phyloP scores from a whole-genome alignment of 768 basidiomycete genomes.

The Phaeotremella fagi region DNA sequence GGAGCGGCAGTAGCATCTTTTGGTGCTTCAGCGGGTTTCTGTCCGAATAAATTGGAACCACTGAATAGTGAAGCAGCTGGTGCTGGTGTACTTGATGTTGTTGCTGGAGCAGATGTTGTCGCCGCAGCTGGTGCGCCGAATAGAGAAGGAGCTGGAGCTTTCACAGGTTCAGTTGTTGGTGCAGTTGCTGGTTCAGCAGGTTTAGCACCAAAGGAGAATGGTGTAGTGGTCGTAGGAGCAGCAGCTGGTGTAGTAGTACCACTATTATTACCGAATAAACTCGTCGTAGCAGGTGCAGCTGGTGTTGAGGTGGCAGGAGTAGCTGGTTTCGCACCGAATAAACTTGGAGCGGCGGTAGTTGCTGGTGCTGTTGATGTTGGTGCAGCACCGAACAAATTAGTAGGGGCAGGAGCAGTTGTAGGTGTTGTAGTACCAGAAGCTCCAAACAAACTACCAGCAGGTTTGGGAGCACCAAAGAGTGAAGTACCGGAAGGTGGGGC shows the following conservation, averaged over 20 bases:
- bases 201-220: constrained; percentile 24
- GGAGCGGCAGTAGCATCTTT: not conserved
- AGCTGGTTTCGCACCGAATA: constrained; percentile 27
- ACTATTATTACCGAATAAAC: constrained; percentile 16
- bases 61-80: constrained; percentile 17
- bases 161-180: constrained; percentile 7
- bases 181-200: constrained; percentile 16
- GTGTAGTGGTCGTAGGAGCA: constrained; percentile 15
- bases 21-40: constrained; percentile 2
- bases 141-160: constrained; percentile 8
- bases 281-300: constrained; percentile 1
- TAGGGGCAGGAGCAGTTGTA: constrained; percentile 5
- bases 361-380: constrained; percentile 4
- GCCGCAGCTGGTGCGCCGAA: constrained; percentile 3
- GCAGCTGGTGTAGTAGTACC: constrained; percentile 22
- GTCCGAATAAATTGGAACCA: constrained; percentile 15
- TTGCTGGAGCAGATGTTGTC: not conserved
- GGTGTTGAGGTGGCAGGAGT: constrained; percentile 11
- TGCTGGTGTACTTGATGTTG: constrained; percentile 26
- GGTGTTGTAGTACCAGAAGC: not conserved
- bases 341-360: constrained; percentile 9
- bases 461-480: constrained; percentile 19
- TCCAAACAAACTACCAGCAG: constrained; percentile 18
- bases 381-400: constrained; percentile 29
- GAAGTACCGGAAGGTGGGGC: constrained; percentile 19